Conservation (phyloP, 768 basidiomycete species). For the Sporobolomyces pararoseus region DNA sequence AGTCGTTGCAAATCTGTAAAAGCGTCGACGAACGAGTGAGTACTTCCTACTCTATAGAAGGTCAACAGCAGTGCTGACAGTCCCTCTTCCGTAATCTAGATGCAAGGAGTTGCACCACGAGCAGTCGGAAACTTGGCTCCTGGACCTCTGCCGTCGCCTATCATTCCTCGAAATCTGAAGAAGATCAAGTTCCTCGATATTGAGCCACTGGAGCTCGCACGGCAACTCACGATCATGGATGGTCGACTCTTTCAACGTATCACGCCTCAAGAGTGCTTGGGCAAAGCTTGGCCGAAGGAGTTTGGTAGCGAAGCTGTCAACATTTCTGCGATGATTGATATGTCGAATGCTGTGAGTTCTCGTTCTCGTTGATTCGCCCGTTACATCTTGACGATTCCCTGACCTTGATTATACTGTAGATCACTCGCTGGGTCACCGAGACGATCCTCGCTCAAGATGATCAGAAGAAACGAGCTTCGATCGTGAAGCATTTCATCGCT, state of each 20-base stretch:
- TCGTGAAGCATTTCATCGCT: constrained; percentile 85
- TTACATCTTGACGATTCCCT: background rate
- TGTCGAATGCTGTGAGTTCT: constrained; percentile 70
- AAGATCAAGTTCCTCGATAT: constrained; percentile 79
- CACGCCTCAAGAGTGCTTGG: constrained; percentile 81
- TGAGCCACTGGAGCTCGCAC: constrained; percentile 80
- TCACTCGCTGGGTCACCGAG: constrained; percentile 89
- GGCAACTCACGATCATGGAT: constrained; percentile 90
- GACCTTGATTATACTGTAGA: constrained; percentile 53
- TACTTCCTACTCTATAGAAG: background rate
- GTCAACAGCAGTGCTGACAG: background rate
- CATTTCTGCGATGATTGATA: constrained; percentile 79
- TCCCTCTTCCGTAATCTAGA: background rate
- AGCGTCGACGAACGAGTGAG: constrained; percentile 43
- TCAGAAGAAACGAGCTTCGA: constrained; percentile 69
- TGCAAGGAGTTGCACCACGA: constrained; percentile 33
- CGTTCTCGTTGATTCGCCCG: background rate
- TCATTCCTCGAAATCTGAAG: constrained; percentile 68
- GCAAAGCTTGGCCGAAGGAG: constrained; percentile 66
- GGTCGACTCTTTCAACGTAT: constrained; percentile 80
- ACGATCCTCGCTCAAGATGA: constrained; percentile 74
- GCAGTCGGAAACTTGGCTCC: constrained; percentile 43
- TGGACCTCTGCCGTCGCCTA: constrained; percentile 63
- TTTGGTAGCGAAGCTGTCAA: constrained; percentile 59
- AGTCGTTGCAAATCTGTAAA: constrained; percentile 42